Conservation (phyloP, 2,329 filamentous ascomycete genomes). For the Botryotinia calthae region DNA sequence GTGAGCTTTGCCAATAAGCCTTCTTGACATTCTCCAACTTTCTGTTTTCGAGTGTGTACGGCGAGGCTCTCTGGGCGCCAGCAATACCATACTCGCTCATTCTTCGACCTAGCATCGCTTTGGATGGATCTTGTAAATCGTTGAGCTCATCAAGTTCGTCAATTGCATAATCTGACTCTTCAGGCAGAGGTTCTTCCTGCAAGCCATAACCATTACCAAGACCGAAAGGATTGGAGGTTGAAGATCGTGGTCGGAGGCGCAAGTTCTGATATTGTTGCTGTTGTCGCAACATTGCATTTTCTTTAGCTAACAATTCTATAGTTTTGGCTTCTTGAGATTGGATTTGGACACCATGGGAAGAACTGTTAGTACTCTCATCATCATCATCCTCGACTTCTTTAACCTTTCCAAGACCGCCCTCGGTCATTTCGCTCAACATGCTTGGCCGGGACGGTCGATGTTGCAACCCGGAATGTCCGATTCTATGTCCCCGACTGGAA, state of each 20-base stretch:
- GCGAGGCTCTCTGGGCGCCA: constrained; percentile 34
- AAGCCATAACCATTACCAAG: constrained; percentile 58
- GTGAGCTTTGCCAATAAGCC: constrained; percentile 68
- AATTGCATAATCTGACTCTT: constrained; percentile 70
- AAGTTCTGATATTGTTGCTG: constrained; percentile 56
- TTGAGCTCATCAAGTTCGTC: constrained; percentile 65
- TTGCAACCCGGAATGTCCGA: constrained; percentile 67
- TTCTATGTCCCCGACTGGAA: constrained; percentile 38
- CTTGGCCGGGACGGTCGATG: constrained; percentile 78
- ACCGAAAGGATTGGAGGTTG: constrained; percentile 52
- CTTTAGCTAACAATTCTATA: constrained; percentile 60
- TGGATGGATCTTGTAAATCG: constrained; percentile 44
- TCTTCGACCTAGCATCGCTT: constrained; percentile 37
- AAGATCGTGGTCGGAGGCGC: constrained; percentile 56
- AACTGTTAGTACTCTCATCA: constrained; percentile 55
- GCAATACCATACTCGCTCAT: constrained; percentile 41
- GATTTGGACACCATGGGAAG: constrained; percentile 52
- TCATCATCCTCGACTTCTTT: constrained; percentile 68
- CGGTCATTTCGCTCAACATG: constrained; percentile 71
- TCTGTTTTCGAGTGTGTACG: constrained; percentile 53
- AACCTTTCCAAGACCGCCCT: constrained; percentile 64
- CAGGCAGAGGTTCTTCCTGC: constrained; percentile 58
- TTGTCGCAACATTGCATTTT: constrained; percentile 61
- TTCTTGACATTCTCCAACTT: constrained; percentile 66
- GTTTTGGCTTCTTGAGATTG: constrained; percentile 58